These are phyloP conservation scores for Aspergillus avenaceus DNA, from an alignment of 495 filamentous ascomycete genomes.

Conservation along the genomic window DNA sequence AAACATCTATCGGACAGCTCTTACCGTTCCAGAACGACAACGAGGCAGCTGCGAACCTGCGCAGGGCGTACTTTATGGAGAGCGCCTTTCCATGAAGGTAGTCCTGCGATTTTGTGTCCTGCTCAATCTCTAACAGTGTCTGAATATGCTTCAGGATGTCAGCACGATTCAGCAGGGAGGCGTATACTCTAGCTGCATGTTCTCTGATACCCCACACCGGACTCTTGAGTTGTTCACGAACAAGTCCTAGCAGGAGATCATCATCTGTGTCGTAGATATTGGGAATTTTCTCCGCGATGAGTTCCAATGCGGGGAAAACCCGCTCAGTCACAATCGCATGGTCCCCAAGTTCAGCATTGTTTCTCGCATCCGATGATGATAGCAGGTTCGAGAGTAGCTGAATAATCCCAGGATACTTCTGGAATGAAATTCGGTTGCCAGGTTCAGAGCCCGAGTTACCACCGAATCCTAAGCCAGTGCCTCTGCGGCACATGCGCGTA, in stretches of 20 bases:
- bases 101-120: conserved; percentile 47
- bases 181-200: conserved; percentile 78
- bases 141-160: conserved; percentile 48
- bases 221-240: conserved; percentile 54
- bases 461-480: conserved; percentile 34
- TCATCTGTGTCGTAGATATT: conserved; percentile 29
- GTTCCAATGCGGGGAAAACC: conserved; percentile 83
- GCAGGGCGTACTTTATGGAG: conserved; percentile 46
- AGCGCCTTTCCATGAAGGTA: conserved; percentile 59
- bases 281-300: conserved; percentile 57
- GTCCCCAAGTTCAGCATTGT: conserved; percentile 27
- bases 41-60: conserved; percentile 30
- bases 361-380: conserved; percentile 33
- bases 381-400: conserved; percentile 66
- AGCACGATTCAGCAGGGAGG: conserved; percentile 53
- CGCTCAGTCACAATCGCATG: conserved; percentile 57
- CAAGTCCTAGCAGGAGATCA: conserved; percentile 27
- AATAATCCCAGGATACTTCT: conserved; percentile 68
- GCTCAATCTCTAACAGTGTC: conserved; percentile 38
- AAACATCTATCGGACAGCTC: background rate
- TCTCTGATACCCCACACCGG: conserved; percentile 85
- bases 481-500: conserved; percentile 55
- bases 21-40: conserved; percentile 34
- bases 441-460: conserved; percentile 41
- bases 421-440: conserved; percentile 40